Base-by-base conservation (phyloP, 2,329 filamentous ascomycete genomes). In the Westerdykella sp. region DNA sequence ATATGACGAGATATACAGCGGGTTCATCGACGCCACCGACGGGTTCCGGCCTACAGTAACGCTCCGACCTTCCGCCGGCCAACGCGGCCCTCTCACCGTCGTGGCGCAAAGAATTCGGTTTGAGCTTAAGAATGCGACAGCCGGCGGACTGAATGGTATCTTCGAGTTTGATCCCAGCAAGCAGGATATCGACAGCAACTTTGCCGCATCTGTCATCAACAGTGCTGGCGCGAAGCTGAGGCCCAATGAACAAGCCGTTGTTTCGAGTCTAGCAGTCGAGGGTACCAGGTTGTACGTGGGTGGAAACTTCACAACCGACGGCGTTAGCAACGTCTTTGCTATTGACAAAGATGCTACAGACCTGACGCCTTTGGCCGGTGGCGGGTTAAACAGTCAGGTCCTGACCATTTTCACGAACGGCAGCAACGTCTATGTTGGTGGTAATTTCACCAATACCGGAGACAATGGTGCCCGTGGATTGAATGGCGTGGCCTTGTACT, bases 81-180 rank as follows among this genome's bases (percentile, higher is more conserved):
- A 89, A 65, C 49, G 15, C 7, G 28, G 68, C 74, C 41, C 56
- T 2, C 72, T 93, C 61, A 85, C 84, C 1, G 72, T 97, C 51
- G 93, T 98, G n/a, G 93, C 93, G 7, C 90, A 94, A 60, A 80
- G 85, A 43, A 81, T 97, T 34, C 81, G 84, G 9, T 95, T 96
- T 64, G 82, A 76, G 37, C 73, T 87, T 37, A 76, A 84, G 50
- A 83, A 83, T 51, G 82, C 81, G 50, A 84, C 85, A 2, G 86
- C 83, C 37, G 86, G 85, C 40, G 87, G 86, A 3, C 72, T 98
- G 41, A 96, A 96, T 60, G 89, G 89, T 7, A 71, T 98, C 1
- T 97, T 86, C 62, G 93, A 97, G 58, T 96, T 87, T 61, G 78
- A 94, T 54, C 87, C 90, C 0, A 75, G 73, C 14, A 62, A 76